These are phyloP conservation scores for Phaffomyces thermotolerans DNA, from an alignment of 805 yeast genomes.

Conservation along the genomic window DNA sequence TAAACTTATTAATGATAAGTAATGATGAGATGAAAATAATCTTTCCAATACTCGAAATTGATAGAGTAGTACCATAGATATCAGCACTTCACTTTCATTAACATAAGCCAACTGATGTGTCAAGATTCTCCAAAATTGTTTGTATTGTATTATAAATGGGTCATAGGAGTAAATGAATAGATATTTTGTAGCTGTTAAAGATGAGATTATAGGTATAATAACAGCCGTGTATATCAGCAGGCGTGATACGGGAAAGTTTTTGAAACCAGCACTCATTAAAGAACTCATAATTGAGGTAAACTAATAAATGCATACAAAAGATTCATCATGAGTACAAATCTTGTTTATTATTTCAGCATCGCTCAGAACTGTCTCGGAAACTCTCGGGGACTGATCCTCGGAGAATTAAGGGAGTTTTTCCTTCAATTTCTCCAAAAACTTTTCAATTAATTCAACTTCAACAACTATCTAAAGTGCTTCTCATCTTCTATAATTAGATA, in stretches of 20 bases:
- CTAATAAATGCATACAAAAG: no score
- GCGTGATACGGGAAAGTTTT: slow-evolving; percentile 29
- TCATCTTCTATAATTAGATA: not conserved
- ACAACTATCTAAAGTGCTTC: not conserved
- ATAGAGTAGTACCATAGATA: slow-evolving; percentile 29
- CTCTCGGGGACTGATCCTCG: no score
- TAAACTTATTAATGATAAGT: slow-evolving; percentile 18
- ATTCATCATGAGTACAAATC: no score
- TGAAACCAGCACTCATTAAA: slow-evolving; percentile 31
- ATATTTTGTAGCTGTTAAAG: slow-evolving; percentile 31
- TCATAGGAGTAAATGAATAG: slow-evolving; percentile 24
- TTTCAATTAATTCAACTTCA: not conserved
- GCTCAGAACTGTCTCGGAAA: no score
- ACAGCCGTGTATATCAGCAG: slow-evolving; percentile 17
- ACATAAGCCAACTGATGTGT: slow-evolving; percentile 19
- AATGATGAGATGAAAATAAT: slow-evolving; percentile 30
- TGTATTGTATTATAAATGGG: slow-evolving; percentile 29
- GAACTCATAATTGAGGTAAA: slow-evolving; percentile 21
- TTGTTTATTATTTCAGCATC: no score
- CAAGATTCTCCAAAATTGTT: slow-evolving; percentile 23
- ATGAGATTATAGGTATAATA: slow-evolving; percentile 26
- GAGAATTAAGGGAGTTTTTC: no score
- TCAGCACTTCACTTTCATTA: slow-evolving; percentile 30
- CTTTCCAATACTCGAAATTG: slow-evolving; percentile 33
- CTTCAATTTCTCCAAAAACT: no score